Evolutionary conservation across 495 filamentous ascomycete species (phyloP).

Genomic region (Daldinia childiae): DNA sequence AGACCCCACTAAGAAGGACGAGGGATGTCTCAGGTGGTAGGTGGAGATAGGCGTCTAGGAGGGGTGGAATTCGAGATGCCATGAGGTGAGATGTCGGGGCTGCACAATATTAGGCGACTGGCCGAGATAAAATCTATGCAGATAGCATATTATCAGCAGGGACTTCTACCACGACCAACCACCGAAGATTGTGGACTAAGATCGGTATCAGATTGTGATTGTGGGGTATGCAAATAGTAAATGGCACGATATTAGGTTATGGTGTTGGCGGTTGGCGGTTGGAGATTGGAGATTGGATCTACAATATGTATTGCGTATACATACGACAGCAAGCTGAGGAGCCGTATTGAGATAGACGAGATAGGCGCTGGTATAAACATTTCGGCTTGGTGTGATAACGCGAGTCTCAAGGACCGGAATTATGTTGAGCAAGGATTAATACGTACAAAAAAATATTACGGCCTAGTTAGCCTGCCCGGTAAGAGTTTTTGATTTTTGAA

Average conservation of each 20-base stretch:
- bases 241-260: not conserved
- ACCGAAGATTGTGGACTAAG: conserved; percentile 1
- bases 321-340: not conserved
- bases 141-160: conserved; percentile 2
- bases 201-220: conserved; percentile 3
- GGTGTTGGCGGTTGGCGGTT: not conserved
- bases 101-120: not conserved
- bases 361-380: not conserved
- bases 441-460: not conserved
- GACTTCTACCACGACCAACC: conserved; percentile 3
- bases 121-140: conserved; percentile 6
- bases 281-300: not conserved
- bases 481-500: too few species aligned
- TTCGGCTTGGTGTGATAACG: not conserved
- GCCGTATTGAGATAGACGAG: not conserved
- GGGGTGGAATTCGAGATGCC: conserved; percentile 64
- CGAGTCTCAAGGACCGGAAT: not conserved
- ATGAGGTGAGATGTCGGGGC: conserved; percentile 23
- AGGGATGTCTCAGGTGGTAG: conserved; percentile 61
- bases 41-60: conserved; percentile 72
- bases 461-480: too few species aligned
- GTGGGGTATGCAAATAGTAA: not conserved
- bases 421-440: not conserved
- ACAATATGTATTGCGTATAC: not conserved
- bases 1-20: conserved; percentile 75